Evolutionary conservation across 2,329 filamentous ascomycete species (phyloP).

Genomic region (Aspergillus sp.): DNA sequence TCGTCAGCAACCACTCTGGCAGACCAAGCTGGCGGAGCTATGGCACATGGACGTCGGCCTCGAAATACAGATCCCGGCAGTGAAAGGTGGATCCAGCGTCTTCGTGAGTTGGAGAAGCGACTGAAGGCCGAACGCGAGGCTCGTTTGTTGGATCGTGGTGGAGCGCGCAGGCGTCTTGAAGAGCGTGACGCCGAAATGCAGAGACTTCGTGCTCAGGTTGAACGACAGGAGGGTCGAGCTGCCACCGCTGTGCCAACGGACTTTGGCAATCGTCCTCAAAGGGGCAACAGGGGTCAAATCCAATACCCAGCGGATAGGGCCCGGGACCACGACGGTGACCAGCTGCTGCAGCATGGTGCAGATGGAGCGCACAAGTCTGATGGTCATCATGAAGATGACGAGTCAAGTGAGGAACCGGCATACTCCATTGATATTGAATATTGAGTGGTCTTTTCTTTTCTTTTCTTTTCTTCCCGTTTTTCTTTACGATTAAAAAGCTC

Average conservation of each 20-base stretch:
- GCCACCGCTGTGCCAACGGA: no score
- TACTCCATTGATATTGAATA: conserved; percentile 33
- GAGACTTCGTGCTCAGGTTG: conserved; percentile 58
- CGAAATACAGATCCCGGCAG: conserved; percentile 48
- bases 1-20: conserved; percentile 25
- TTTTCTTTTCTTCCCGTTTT: no score
- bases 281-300: conserved; percentile 19
- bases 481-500: no score
- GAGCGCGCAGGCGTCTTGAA: conserved; percentile 70
- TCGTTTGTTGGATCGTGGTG: conserved; percentile 71
- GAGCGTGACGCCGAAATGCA: conserved; percentile 68
- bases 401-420: conserved; percentile 32
- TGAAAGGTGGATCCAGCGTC: conserved; percentile 67
- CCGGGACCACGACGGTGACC: conserved; percentile 13
- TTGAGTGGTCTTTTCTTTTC: conserved; percentile 9
- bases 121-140: conserved; percentile 86
- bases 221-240: conserved; percentile 36
- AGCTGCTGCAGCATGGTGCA: conserved; percentile 2
- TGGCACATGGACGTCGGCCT: conserved; percentile 18
- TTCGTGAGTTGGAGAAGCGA: conserved; percentile 79
- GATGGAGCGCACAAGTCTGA: conserved; percentile 2
- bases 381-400: conserved; percentile 22
- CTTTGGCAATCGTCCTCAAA: no score
- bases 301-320: conserved; percentile 19
- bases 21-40: conserved; percentile 17